Base-by-base conservation (phyloP, 1,139 yeast genomes). In the Spencermartinsiella ligniputridi region DNA sequence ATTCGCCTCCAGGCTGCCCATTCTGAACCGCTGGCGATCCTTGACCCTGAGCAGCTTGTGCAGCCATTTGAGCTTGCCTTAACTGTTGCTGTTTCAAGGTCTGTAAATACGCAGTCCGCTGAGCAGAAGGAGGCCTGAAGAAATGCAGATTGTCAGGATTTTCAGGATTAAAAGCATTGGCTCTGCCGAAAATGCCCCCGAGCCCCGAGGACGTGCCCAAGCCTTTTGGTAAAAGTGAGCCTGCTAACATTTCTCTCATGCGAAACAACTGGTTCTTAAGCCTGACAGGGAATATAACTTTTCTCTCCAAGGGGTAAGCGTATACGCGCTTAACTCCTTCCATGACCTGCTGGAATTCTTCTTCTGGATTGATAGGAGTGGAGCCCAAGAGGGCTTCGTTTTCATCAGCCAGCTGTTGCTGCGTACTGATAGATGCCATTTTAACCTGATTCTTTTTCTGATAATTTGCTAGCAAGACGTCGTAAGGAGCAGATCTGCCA, bases 361-460 rank as follows among this genome's bases (percentile, higher is more conserved):
- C 96, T 58, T 89, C 96, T 8, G 94, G 92, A 53, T 65, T 66
- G 20, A 63, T 55, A 17, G 59, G 58, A 21, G 50, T 49, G 13
- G 56, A 60, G 15, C 54, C 57, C 49, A 48, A 45, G 25, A 57
- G 51, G 8, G 56, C 57, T 41, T 56, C 59, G 29, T 60, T 54
- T 38, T 41, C 61, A 46, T 41, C 61, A 43, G 36, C 63, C 35
- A 64, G 55, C 36, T 62, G 59, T 46, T 53, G 60, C 9, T 62
- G 66, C 16, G 65, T 63, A 15, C 57, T 53, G 38, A 56, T 45
- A 5, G 60, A 52, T 9, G 94, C 95, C 53, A 83, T 76, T 63
- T 87, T 89, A 37, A 95, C 92, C 66, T 90, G 97, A 63, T 90
- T 92, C 55, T 89, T 78, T 60, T 89, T 82, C 66, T 92, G 98